These are phyloP conservation scores for Chlamydomonas schloesseri DNA, from an alignment of 139 green algal genomes.

Conservation along the genomic window DNA sequence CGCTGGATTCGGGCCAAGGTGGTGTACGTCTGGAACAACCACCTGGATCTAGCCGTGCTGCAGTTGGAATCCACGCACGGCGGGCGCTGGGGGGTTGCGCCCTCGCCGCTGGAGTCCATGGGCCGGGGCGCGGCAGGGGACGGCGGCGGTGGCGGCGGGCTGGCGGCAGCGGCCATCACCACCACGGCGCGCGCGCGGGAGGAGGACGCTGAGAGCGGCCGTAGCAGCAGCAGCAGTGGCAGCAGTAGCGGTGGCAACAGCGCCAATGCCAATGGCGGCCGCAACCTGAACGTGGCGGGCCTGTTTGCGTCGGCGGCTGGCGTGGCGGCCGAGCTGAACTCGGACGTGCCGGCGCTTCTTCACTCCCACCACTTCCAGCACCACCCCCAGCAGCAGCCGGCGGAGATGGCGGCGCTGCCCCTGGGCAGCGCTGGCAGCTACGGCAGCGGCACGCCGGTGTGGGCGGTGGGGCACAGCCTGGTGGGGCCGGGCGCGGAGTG, in stretches of 20 bases:
- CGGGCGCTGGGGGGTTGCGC: not conserved
- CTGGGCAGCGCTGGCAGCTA: not conserved
- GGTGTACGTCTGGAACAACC: constrained; percentile 60
- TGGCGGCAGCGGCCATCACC: not conserved
- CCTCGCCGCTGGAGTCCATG: not conserved
- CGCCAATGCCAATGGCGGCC: no score
- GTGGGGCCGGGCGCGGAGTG: constrained; percentile 56
- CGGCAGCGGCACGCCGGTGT: constrained; percentile 39
- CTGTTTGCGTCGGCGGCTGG: no score
- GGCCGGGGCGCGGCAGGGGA: no score
- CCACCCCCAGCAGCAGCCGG: not conserved
- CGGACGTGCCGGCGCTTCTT: no score
- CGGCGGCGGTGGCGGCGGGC: not conserved
- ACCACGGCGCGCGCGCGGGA: not conserved
- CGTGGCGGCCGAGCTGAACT: no score
- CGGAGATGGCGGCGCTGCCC: not conserved
- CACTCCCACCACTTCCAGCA: no score
- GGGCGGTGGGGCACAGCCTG: constrained; percentile 74
- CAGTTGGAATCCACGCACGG: constrained; percentile 47
- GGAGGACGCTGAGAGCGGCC: not conserved
- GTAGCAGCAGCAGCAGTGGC: no score
- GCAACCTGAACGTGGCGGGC: no score
- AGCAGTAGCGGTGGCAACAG: no score
- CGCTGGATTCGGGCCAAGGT: constrained; percentile 35
- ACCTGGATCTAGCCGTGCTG: constrained; percentile 76